A percentile compares a stretch with the other conserved stretches of the same genome.
phyloP scores from a whole-genome alignment of 176 grass and related monocot species.

The Dactylis glomerata region DNA sequence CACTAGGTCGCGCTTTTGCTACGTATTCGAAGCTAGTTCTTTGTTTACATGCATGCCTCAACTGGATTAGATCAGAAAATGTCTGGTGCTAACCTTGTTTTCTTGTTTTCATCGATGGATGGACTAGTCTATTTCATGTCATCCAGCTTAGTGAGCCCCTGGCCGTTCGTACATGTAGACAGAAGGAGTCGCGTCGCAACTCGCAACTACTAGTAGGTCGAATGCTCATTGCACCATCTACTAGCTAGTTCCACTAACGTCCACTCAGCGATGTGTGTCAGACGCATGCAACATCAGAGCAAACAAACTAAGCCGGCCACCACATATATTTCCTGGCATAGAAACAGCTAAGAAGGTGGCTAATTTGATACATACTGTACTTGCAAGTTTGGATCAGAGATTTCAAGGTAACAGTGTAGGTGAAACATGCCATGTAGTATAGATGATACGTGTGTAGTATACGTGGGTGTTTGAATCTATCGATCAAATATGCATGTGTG shows the following conservation, averaged over 20 bases:
- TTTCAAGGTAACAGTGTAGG: background rate
- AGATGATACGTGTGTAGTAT: background rate
- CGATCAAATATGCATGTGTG: background rate
- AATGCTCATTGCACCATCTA: slow-evolving; percentile 26
- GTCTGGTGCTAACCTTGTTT: background rate
- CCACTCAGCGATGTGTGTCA: slow-evolving; percentile 18
- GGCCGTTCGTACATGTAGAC: background rate
- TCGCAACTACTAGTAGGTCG: slow-evolving; percentile 35
- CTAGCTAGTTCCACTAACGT: slow-evolving; percentile 29
- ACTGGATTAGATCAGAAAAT: background rate
- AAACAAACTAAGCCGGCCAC: background rate
- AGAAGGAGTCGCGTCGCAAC: slow-evolving; percentile 29
- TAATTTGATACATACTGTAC: background rate
- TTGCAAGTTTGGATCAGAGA: no score
- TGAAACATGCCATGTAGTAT: no score
- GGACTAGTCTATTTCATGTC: background rate
- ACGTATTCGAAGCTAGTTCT: background rate
- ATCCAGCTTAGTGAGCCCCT: background rate
- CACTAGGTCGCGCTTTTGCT: background rate
- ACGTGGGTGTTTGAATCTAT: background rate
- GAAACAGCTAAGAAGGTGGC: no score
- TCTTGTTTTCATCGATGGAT: background rate
- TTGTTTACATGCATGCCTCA: background rate
- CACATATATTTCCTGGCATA: no score
- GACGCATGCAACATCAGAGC: background rate